Evolutionary conservation across 2,329 filamentous ascomycete species (phyloP), one percentile per base, ranked within the genome.

Genomic region (Colletotrichum euphorbiae): DNA sequence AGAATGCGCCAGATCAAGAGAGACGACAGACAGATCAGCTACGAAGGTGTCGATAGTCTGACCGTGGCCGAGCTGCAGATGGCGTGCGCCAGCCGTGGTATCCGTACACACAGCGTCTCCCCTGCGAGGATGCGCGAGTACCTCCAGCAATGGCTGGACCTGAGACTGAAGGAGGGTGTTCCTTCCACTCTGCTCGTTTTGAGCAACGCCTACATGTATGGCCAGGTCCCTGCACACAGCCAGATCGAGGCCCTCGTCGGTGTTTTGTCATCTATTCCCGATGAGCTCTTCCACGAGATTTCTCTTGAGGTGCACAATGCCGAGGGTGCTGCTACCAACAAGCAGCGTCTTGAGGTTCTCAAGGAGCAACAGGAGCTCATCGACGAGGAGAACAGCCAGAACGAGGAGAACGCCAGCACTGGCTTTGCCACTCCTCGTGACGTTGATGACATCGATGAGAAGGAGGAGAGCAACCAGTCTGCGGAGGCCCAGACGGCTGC

Each of bases 1-100:
- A 93, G 95, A 71, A 99, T 99, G 96, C 90, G 95, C 74, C 96
- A 99, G 82, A 98, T 98, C 85, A 99, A 99, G 89, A 91, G 95
- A 71, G 96, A 99, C 76, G 96, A 99, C 82, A 91, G 90, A 72
- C 94, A 94, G 71, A 99, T 99, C 77, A 92, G 90, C 78, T 97
- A 91, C 76, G 96, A 99, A 80, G 94, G 96, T 38, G 91, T 99
- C 33, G 94, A 97, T 69, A 94, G 91, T 61, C 87, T 99, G 59
- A 97, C 94, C n/a, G 94, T 98, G 0, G 87, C 91, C 2, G 96
- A 99, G 80, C 87, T 99, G 52, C 96, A 98, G 83, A 92, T 90
- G 75, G 96, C 96, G 2, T 97, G 93, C 77, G 93, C 93, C 48
- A 94, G 92, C 72, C 93, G 96, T 73, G 96, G 96, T 74, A 92